Evolutionary conservation across 176 grass and related monocot genomes (phyloP).

Genomic region (Avena insularis): DNA sequence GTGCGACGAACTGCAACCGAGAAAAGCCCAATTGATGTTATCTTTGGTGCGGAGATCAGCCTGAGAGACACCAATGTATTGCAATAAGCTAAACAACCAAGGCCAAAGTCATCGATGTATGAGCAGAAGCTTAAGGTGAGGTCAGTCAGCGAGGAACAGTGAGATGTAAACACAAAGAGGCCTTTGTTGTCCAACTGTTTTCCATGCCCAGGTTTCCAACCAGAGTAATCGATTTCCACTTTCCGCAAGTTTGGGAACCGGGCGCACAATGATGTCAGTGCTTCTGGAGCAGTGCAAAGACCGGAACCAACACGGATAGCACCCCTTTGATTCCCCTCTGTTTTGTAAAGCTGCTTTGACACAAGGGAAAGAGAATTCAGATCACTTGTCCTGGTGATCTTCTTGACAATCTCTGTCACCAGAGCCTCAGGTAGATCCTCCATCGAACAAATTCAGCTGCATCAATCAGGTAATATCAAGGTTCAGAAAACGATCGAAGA

Average conservation of each 20-base stretch:
- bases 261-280: slow-evolving; percentile 37
- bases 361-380: slow-evolving; percentile 62
- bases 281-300: not conserved
- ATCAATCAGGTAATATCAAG: not conserved
- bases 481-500: not conserved
- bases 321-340: slow-evolving; percentile 38
- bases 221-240: slow-evolving; percentile 62
- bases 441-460: slow-evolving; percentile 40
- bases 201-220: slow-evolving; percentile 52
- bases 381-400: slow-evolving; percentile 50
- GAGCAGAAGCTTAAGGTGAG: slow-evolving; percentile 40
- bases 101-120: not conserved
- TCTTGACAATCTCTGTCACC: slow-evolving; percentile 57
- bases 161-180: slow-evolving; percentile 39
- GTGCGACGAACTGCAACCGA: not conserved
- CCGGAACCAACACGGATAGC: not conserved
- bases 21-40: not conserved
- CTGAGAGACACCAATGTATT: not conserved
- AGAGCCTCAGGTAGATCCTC: slow-evolving; percentile 55
- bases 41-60: not conserved
- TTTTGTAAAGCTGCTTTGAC: slow-evolving; percentile 43
- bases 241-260: slow-evolving; percentile 25
- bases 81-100: not conserved
- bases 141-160: slow-evolving; percentile 37
- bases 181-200: slow-evolving; percentile 61